Base-by-base conservation (phyloP, 352 stramenopile genomes). In the Phytopythium litorale region DNA sequence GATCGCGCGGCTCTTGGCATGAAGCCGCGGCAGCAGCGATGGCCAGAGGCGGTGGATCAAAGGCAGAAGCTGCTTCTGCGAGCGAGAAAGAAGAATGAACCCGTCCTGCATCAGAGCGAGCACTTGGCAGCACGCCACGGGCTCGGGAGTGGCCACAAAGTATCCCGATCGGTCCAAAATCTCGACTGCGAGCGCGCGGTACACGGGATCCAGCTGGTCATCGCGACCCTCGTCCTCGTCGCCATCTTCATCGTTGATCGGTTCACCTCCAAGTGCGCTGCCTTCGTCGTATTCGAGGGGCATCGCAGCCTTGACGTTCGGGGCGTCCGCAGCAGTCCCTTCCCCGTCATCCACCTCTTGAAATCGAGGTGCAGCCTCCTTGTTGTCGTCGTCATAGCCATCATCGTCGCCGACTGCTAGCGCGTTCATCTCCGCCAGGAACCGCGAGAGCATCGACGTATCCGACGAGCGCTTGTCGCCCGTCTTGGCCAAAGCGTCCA, bases 31-130 rank as follows among this genome's bases (percentile, higher is more conserved):
- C 7, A 91, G 38, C 28, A 96, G 56, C 54, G 85, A 74, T 3
- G 81, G 72, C 87, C 87, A 96, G 33, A 96, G 68, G 15, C 79
- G 80, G 52, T 88, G 79, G 28, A 94, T 78, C 30, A 94, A 75
- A 5, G 84, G 87, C 19, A 92, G 66, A n/a, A 96, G 61, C 51
- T 86, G 71, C 18, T 76, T 86, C 30, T 60, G 67, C 28, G 80
- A 71, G 5, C 33, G 11, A 2, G 62, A 64, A 9, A 96, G 69
- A 23, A 87, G 78, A 16, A 62, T 45, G 28, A 94, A 63, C 12
- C 85, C 87, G 48, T 91, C 65, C 15, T 81, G 64, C 15, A 96
- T 87, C 28, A 92, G 76, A 12, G 63, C 73, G n/a, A 93, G 64
- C 54, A 90, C 85, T 25, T 91, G 67, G 48, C 87, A 96, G 60